Percentiles rank a stretch among this genome's conserved stretches.
Evolutionary conservation across 169 alveolate genomes (phyloP).

Genomic region (Plasmodium adleri): DNA sequence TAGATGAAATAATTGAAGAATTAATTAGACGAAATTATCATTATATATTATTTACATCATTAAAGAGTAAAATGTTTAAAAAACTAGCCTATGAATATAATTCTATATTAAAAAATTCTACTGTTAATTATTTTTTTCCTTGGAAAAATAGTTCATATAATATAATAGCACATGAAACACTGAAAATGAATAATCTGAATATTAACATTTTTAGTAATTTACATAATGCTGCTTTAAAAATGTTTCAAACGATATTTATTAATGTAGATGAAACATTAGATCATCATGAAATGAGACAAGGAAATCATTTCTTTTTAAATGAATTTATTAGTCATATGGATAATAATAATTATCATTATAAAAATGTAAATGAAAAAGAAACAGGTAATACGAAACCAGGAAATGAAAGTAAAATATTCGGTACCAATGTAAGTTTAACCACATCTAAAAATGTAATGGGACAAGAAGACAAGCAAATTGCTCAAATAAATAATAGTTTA

Average conservation of each 20-base stretch:
- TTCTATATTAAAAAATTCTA: constrained; percentile 56
- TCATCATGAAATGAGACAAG: constrained; percentile 7
- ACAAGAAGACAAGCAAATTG: constrained; percentile 31
- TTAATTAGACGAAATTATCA: constrained; percentile 70
- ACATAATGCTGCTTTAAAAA: constrained; percentile 45
- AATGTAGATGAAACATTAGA: constrained; percentile 36
- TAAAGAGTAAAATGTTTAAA: constrained; percentile 58
- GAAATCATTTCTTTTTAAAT: constrained; percentile 15
- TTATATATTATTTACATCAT: constrained; percentile 62
- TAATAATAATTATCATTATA: constrained; percentile 15
- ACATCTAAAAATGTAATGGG: constrained; percentile 34
- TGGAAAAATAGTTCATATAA: constrained; percentile 70
- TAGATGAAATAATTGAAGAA: constrained; percentile 56
- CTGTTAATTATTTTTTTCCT: constrained; percentile 62
- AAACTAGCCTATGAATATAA: constrained; percentile 67
- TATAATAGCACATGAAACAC: constrained; percentile 60
- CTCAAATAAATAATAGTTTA: constrained; percentile 44
- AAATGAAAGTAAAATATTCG: constrained; percentile 15
- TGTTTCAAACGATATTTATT: constrained; percentile 26
- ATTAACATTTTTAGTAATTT: constrained; percentile 52
- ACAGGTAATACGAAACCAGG: not conserved
- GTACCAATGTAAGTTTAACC: not conserved
- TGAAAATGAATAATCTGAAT: constrained; percentile 38
- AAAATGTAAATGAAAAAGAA: constrained; percentile 23
- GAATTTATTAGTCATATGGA: constrained; percentile 32